These are phyloP conservation scores for Cercospora zeae-maydis DNA, from an alignment of 2,329 filamentous ascomycete species.

Conservation along the genomic window DNA sequence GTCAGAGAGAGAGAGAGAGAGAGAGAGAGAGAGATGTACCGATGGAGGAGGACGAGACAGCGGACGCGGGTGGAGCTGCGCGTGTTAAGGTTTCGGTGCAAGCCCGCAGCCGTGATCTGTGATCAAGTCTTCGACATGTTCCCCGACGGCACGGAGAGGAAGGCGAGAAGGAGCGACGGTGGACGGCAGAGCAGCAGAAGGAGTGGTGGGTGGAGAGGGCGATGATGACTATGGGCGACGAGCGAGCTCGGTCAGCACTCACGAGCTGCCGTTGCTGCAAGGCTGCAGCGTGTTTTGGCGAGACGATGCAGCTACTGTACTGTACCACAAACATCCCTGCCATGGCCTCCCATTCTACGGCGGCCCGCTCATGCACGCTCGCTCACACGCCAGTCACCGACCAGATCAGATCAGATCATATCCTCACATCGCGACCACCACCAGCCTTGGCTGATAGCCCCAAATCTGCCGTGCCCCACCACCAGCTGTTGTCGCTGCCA, in stretches of 20 bases:
- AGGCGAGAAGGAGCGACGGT: neutral
- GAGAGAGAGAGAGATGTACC: neutral
- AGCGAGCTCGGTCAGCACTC: slow-evolving; percentile 45
- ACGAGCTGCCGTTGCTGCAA: neutral
- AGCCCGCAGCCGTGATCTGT: slow-evolving; percentile 1
- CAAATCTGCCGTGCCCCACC: neutral
- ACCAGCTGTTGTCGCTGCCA: neutral
- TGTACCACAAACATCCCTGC: neutral
- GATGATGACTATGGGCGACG: slow-evolving; percentile 65
- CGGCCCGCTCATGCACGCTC: neutral
- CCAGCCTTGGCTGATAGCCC: neutral
- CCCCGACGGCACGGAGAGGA: neutral
- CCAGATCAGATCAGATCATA: neutral
- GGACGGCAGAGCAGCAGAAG: neutral
- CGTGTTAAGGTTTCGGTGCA: slow-evolving; percentile 80
- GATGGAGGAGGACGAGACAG: neutral
- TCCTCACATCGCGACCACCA: neutral
- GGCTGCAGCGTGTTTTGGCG: neutral
- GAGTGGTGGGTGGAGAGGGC: neutral
- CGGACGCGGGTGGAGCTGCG: slow-evolving; percentile 55
- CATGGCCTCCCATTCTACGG: neutral
- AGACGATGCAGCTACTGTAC: slow-evolving; percentile 1
- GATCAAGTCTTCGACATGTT: slow-evolving; percentile 71
- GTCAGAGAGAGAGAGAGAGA: too few species aligned
- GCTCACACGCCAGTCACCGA: neutral